These are phyloP conservation scores for Tothia fuscella DNA, from an alignment of 2,329 filamentous ascomycete species.

Conservation along the genomic window DNA sequence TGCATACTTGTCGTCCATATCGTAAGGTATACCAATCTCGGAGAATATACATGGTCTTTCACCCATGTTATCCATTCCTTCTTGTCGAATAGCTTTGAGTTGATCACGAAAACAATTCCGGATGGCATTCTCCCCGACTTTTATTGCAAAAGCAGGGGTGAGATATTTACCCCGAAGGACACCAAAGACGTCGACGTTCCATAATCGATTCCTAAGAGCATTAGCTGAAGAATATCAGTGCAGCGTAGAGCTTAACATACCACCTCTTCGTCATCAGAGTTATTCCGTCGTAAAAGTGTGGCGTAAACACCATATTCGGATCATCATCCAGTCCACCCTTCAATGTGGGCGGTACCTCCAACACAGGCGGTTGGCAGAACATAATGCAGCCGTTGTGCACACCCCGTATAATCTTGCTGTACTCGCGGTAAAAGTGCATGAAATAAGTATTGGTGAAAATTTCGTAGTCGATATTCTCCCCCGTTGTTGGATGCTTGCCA, in stretches of 20 bases:
- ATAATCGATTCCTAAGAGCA: conserved; percentile 59
- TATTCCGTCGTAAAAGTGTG: conserved; percentile 94
- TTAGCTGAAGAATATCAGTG: background rate
- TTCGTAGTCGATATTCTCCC: conserved; percentile 64
- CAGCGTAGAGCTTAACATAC: conserved; percentile 27
- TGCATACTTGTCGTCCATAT: conserved; percentile 94
- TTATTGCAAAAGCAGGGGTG: conserved; percentile 82
- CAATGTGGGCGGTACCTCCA: conserved; percentile 80
- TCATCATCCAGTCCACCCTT: conserved; percentile 86
- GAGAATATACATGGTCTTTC: conserved; percentile 81
- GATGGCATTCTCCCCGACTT: conserved; percentile 85
- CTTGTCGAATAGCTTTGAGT: conserved; percentile 66
- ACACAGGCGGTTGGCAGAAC: conserved; percentile 80
- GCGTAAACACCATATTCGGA: conserved; percentile 77
- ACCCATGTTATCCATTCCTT: conserved; percentile 80
- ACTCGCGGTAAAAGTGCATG: conserved; percentile 71
- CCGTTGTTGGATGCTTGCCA: conserved; percentile 60
- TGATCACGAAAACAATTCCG: conserved; percentile 88
- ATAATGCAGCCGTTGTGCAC: conserved; percentile 74
- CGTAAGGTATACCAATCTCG: conserved; percentile 95
- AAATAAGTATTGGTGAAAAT: conserved; percentile 87
- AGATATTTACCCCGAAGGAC: conserved; percentile 80
- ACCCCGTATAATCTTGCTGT: conserved; percentile 59
- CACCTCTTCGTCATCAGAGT: conserved; percentile 97
- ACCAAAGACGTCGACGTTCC: conserved; percentile 94